A percentile compares a stretch with the other conserved stretches of the same genome.
phyloP scores from a whole-genome alignment of 2,329 filamentous ascomycete genomes.

The Aspergillus piperis region DNA sequence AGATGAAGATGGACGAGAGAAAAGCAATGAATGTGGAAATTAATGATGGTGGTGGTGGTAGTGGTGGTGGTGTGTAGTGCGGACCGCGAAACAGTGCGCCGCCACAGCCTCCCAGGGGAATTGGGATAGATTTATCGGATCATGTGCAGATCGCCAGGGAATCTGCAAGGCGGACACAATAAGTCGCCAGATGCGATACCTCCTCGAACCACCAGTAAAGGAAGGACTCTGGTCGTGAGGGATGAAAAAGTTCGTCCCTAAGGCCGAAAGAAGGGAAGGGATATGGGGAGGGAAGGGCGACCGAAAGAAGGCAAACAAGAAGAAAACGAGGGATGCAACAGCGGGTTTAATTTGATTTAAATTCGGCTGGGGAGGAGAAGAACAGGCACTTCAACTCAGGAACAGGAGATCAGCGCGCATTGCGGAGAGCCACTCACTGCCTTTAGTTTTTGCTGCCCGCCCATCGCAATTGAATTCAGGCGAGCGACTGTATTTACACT shows the following conservation, averaged over 20 bases:
- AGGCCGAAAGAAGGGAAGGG: constrained; percentile 1
- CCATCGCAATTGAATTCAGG: constrained; percentile 1
- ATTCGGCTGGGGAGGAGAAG: not conserved
- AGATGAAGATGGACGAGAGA: not conserved
- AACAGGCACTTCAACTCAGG: not conserved
- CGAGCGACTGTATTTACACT: not conserved
- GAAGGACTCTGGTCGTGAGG: not conserved
- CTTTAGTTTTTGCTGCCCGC: not conserved
- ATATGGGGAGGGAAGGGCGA: not conserved
- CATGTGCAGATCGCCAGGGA: constrained; percentile 8
- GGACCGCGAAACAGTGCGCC: not conserved
- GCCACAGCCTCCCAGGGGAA: constrained; percentile 9
- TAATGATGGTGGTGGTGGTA: not conserved
- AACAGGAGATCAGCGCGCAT: constrained; percentile 3
- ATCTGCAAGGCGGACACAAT: constrained; percentile 7
- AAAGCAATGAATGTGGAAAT: not conserved
- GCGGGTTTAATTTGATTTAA: not conserved
- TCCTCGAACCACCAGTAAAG: not conserved
- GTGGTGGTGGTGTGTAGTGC: not conserved
- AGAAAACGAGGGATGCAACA: not conserved
- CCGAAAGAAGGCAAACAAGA: not conserved
- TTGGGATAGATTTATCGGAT: not conserved
- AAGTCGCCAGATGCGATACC: not conserved
- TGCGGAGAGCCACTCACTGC: not conserved
- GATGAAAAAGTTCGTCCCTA: not conserved